A percentile compares a stretch with the other conserved stretches of the same genome.
Conservation (phyloP, 176 grass and related monocot genomes). For the sorghum (Sorghum bicolor) region Sorghum_bicolor_NCBIv3 NC_012872.2:62527001-62527500, state of each 20-base stretch:
- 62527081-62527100: conserved; percentile 82
- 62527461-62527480: conserved; percentile 94
- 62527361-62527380: conserved; percentile 76
- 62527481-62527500: neutral
- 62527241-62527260: neutral
- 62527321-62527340: conserved; percentile 87
- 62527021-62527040: conserved; percentile 89
- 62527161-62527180: conserved; percentile 93
- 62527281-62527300: conserved; percentile 50
- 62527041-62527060: conserved; percentile 98
- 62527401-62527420: conserved; percentile 86
- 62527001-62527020: conserved; percentile 15
- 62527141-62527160: conserved; percentile 99
- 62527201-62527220: conserved; percentile 64
- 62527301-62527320: conserved; percentile 78
- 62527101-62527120: conserved; percentile 80
- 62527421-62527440: conserved; percentile 92
- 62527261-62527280: neutral
- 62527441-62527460: conserved; percentile 96
- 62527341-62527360: conserved; percentile 95
- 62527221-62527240: neutral
- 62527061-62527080: conserved; percentile 96
- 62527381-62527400: conserved; percentile 80
- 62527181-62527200: conserved; percentile 86
- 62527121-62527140: conserved; percentile 98